Evolutionary conservation across 768 basidiomycete species (phyloP).

Genomic region (Ramaria sp.): DNA sequence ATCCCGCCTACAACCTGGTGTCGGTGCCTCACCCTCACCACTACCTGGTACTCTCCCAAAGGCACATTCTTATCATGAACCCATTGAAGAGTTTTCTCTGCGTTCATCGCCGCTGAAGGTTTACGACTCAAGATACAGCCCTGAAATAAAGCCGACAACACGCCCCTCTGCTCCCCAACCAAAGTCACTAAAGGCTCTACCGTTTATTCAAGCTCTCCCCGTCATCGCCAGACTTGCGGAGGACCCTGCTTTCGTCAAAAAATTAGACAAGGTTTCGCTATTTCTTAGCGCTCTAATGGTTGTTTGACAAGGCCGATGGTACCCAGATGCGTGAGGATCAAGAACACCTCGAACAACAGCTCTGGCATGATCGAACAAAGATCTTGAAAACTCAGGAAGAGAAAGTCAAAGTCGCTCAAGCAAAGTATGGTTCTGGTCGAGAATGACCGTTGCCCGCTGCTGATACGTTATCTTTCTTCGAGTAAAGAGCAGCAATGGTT

Average conservation of each 20-base stretch:
- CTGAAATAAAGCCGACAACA: too few species aligned
- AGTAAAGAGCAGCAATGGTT: constrained; percentile 51
- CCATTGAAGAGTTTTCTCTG: neutral
- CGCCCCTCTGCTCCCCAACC: neutral
- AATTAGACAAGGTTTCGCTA: constrained; percentile 40
- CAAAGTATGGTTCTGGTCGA: constrained; percentile 36
- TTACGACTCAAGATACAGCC: too few species aligned
- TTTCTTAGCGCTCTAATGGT: constrained; percentile 5
- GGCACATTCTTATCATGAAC: constrained; percentile 8
- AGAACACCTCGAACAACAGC: constrained; percentile 48
- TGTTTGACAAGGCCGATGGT: neutral
- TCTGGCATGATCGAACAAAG: constrained; percentile 56
- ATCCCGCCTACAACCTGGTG: constrained; percentile 37
- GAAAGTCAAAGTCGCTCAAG: constrained; percentile 56
- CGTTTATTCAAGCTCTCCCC: constrained; percentile 65
- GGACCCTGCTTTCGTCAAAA: constrained; percentile 37
- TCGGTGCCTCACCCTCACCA: constrained; percentile 1
- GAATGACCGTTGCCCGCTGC: neutral
- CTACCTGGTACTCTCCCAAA: constrained; percentile 1
- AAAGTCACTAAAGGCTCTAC: constrained; percentile 25
- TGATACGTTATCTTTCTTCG: too few species aligned
- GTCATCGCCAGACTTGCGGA: constrained; percentile 49
- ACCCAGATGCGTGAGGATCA: constrained; percentile 63
- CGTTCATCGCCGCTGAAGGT: too few species aligned
- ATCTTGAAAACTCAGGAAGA: constrained; percentile 59